phyloP scores from a whole-genome alignment of 2,329 filamentous ascomycete genomes.

The Saccharata proteae region DNA sequence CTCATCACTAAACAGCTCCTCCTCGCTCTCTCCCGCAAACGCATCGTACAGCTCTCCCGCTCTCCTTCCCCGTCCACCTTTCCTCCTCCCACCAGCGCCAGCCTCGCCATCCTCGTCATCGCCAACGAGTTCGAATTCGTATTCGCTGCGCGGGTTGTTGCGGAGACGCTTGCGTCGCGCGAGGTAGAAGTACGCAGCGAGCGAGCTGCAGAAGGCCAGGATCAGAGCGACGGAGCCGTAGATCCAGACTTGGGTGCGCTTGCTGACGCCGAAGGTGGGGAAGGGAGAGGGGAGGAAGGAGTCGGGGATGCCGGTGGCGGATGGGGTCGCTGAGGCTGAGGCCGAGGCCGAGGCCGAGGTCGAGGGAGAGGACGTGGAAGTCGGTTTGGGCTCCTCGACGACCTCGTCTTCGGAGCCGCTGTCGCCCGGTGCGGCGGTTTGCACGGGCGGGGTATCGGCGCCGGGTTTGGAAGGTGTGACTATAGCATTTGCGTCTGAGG shows the following conservation, averaged over 20 bases:
- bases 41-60: conserved; percentile 95
- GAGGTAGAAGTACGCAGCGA: conserved; percentile 72
- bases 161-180: conserved; percentile 65
- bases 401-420: not conserved
- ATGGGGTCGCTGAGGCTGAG: conserved; percentile 14
- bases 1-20: conserved; percentile 43
- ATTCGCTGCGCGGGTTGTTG: conserved; percentile 66
- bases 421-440: conserved; percentile 1
- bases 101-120: conserved; percentile 52
- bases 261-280: conserved; percentile 79
- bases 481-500: conserved; percentile 21
- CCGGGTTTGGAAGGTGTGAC: conserved; percentile 12
- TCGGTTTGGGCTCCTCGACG: no score
- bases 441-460: conserved; percentile 12
- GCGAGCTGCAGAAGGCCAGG: conserved; percentile 63
- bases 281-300: conserved; percentile 71
- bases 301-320: conserved; percentile 21
- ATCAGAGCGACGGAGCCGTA: conserved; percentile 81
- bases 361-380: conserved; percentile 11
- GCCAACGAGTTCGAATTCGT: conserved; percentile 89
- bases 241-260: conserved; percentile 85
- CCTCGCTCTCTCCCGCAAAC: conserved; percentile 86
- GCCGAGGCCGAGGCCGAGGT: no score
- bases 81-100: conserved; percentile 32
- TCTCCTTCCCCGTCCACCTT: conserved; percentile 42